These are phyloP conservation scores for Aspergillus costaricaensis DNA, from an alignment of 2,329 filamentous ascomycete genomes.

Conservation along the genomic window DNA sequence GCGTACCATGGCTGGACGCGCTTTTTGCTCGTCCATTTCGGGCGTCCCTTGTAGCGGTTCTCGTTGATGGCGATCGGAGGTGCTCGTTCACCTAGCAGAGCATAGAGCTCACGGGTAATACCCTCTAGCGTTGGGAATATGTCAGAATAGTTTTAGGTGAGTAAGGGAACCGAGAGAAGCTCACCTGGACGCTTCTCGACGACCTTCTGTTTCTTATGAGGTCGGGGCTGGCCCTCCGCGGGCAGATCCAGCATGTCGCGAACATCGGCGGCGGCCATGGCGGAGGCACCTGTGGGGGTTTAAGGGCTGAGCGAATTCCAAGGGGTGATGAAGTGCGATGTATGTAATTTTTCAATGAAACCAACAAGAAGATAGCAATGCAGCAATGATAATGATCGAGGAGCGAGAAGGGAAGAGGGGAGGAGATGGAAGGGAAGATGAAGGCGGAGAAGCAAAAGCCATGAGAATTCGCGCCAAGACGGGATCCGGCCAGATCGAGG, in stretches of 20 bases:
- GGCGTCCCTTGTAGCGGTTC: conserved; percentile 54
- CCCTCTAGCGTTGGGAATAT: conserved; percentile 40
- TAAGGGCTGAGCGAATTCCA: neutral
- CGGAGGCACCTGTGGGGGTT: neutral
- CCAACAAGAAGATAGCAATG: neutral
- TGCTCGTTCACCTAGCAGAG: conserved; percentile 53
- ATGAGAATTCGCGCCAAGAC: conserved; percentile 31
- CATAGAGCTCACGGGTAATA: conserved; percentile 53
- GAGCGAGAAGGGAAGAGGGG: conserved; percentile 18
- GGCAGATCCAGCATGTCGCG: conserved; percentile 86
- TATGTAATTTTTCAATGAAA: neutral
- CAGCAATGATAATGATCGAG: neutral
- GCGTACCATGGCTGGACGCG: conserved; percentile 48
- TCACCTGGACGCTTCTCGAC: conserved; percentile 59
- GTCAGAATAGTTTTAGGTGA: conserved; percentile 1
- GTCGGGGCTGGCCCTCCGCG: conserved; percentile 59
- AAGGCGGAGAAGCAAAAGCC: conserved; percentile 6
- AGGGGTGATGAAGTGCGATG: neutral
- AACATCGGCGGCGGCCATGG: conserved; percentile 70
- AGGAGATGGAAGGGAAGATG: conserved; percentile 11
- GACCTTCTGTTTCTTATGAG: conserved; percentile 74
- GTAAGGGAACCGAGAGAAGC: conserved; percentile 22
- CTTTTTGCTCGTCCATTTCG: conserved; percentile 49
- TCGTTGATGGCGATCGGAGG: conserved; percentile 56
- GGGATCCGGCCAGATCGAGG: conserved; percentile 28